Evolutionary conservation across 371 early-diverging fungal species (phyloP).

Genomic region (Mortierella sp.): DNA sequence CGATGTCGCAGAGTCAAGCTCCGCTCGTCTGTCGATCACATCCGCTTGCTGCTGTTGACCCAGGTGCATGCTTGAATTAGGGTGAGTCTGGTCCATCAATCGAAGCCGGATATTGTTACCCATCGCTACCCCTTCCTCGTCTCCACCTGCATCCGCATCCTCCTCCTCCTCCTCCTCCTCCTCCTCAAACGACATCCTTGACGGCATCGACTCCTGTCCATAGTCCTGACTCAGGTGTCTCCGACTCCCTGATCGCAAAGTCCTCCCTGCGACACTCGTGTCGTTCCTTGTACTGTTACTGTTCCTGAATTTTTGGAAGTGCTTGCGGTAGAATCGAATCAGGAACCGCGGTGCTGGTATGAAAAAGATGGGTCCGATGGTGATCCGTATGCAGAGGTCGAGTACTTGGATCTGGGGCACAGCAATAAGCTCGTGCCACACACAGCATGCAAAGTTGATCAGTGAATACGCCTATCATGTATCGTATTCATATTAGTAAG

Average conservation of each 20-base stretch:
- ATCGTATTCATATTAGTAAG: background rate
- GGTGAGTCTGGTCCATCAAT: background rate
- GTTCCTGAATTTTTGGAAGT: conserved; percentile 4
- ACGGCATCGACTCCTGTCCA: background rate
- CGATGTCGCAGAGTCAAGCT: no score
- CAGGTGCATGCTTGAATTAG: background rate
- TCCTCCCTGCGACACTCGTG: background rate
- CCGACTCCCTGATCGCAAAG: background rate
- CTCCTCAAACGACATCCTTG: background rate
- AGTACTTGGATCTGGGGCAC: conserved; percentile 23
- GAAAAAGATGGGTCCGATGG: conserved; percentile 44
- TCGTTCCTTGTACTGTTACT: background rate
- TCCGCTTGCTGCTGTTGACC: background rate
- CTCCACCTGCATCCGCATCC: background rate
- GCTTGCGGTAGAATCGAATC: conserved; percentile 13
- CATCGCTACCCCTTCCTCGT: no score
- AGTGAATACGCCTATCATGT: conserved; percentile 22
- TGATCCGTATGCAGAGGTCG: conserved; percentile 38
- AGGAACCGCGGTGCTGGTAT: conserved; percentile 10
- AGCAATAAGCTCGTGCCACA: conserved; percentile 15
- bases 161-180: background rate
- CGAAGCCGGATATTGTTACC: background rate
- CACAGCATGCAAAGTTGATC: conserved; percentile 16
- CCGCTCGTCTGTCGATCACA: no score
- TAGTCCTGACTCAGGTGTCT: background rate